Conservation (phyloP, 2,329 filamentous ascomycete genomes). For the Pseudocercospora cruenta region DNA sequence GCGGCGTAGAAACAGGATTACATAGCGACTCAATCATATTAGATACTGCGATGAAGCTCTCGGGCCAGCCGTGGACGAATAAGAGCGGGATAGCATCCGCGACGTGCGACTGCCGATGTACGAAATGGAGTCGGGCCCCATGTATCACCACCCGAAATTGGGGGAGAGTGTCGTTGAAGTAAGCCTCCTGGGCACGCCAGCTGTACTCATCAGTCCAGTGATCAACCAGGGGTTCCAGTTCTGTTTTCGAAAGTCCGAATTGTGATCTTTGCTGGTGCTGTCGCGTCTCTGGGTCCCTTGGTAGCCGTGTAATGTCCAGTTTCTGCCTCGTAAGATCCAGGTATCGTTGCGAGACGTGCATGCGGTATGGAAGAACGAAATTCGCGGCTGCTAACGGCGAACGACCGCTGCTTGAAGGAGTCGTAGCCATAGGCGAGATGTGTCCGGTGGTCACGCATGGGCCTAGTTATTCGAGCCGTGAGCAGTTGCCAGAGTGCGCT, state of each 20-base stretch:
- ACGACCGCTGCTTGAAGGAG: conserved; percentile 17
- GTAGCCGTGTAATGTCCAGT: conserved; percentile 67
- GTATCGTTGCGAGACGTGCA: conserved; percentile 64
- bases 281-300: conserved; percentile 55
- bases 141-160: conserved; percentile 65
- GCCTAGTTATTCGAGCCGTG: neutral
- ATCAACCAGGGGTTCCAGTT: conserved; percentile 63
- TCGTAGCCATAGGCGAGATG: conserved; percentile 21
- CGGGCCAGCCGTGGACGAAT: conserved; percentile 66
- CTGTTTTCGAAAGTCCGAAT: conserved; percentile 59
- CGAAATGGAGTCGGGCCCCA: conserved; percentile 62
- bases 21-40: conserved; percentile 61
- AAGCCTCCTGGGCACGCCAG: conserved; percentile 63
- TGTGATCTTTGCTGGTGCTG: conserved; percentile 45
- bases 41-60: conserved; percentile 64
- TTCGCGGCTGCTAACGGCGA: conserved; percentile 17
- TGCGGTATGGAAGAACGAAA: conserved; percentile 33
- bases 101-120: conserved; percentile 61
- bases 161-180: conserved; percentile 62
- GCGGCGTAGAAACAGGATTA: conserved; percentile 53
- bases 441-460: neutral
- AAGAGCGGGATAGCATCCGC: conserved; percentile 64
- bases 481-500: neutral
- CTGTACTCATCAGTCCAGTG: conserved; percentile 67
- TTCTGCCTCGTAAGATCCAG: conserved; percentile 69